phyloP scores from a whole-genome alignment of 1,284 basidiomycete species.

The Austropuccinia psidii region DNA sequence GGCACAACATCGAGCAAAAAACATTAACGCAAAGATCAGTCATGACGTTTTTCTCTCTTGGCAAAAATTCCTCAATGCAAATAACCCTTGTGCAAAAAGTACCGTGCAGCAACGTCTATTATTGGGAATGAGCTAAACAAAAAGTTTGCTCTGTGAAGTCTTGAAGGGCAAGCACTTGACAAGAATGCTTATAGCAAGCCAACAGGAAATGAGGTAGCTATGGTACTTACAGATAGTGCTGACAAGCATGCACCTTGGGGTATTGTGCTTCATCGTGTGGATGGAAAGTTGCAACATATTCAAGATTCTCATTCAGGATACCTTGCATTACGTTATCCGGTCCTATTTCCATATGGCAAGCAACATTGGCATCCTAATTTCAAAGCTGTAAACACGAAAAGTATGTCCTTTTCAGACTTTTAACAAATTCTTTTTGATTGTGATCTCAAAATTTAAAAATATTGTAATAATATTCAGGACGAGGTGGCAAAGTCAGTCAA shows the following conservation, averaged over 20 bases:
- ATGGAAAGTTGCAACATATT: background rate
- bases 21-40: background rate
- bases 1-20: background rate
- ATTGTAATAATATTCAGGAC: background rate
- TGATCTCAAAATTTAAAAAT: too few relatives aligned
- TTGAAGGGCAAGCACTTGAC: background rate
- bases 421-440: too few relatives aligned
- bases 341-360: constrained; percentile 4
- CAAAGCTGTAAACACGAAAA: background rate
- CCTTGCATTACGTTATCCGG: background rate
- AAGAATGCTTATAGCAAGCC: background rate
- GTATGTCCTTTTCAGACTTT: background rate
- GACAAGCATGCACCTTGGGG: background rate
- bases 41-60: background rate
- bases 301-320: background rate
- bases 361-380: background rate
- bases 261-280: background rate
- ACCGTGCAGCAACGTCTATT: background rate
- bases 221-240: background rate
- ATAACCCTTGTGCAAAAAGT: background rate
- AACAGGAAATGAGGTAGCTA: background rate
- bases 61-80: background rate
- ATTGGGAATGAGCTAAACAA: background rate
- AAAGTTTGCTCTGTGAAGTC: background rate
- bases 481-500: background rate